Percentiles rank a stretch among this genome's conserved stretches.
Conservation (phyloP, 2,329 filamentous ascomycete genomes). For the Didymella keratinophila region DNA sequence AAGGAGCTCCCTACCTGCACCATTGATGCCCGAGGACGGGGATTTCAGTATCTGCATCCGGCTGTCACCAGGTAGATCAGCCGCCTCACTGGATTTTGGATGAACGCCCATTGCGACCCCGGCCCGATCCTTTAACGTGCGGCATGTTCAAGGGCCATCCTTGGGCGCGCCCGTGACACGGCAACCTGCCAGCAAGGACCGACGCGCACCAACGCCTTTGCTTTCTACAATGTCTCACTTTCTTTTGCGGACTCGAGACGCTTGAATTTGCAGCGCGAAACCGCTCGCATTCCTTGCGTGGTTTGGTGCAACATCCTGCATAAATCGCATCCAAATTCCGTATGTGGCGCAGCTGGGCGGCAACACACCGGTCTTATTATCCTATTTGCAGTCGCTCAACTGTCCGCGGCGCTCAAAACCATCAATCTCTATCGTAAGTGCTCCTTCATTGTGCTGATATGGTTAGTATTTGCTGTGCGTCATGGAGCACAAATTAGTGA, state of each 20-base stretch:
- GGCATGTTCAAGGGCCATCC: slow-evolving; percentile 18
- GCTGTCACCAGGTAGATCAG: slow-evolving; percentile 19
- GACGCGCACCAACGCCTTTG: slow-evolving; percentile 16
- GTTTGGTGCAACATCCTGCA: slow-evolving; percentile 19
- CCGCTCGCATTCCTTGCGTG: slow-evolving; percentile 14
- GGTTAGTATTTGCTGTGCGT: slow-evolving; percentile 1
- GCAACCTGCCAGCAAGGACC: slow-evolving; percentile 1
- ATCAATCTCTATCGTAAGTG: neutral
- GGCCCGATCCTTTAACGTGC: slow-evolving; percentile 24
- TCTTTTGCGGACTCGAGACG: slow-evolving; percentile 11
- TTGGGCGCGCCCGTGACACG: slow-evolving; percentile 11
- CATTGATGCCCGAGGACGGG: slow-evolving; percentile 14
- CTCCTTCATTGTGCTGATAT: slow-evolving; percentile 1
- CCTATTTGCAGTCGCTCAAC: neutral
- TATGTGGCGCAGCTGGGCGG: slow-evolving; percentile 9
- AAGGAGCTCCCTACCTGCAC: neutral
- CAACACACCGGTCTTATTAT: slow-evolving; percentile 3
- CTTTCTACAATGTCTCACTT: slow-evolving; percentile 18
- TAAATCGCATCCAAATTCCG: slow-evolving; percentile 3
- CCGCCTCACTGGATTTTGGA: slow-evolving; percentile 17
- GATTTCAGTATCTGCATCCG: slow-evolving; percentile 13
- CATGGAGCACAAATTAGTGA: slow-evolving; percentile 1
- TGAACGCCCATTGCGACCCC: slow-evolving; percentile 13
- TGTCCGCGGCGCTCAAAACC: neutral
- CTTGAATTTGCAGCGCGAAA: slow-evolving; percentile 18